Percentiles rank a stretch among this genome's conserved stretches.
phyloP scores from a whole-genome alignment of 179 eudicot species.

The Beta corolliflora region DNA sequence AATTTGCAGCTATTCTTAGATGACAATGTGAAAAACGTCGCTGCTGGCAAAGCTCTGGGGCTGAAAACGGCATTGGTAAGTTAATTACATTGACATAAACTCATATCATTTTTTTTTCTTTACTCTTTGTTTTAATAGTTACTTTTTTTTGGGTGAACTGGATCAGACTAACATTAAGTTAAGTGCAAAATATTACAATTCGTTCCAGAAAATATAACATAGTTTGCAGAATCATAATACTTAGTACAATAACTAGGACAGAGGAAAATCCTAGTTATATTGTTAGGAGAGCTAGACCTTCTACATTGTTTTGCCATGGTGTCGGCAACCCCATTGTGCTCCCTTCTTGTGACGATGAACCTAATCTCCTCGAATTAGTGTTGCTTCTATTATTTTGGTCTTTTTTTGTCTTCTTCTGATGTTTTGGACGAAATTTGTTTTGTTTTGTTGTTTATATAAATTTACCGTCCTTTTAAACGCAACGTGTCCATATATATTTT shows the following conservation, averaged over 20 bases:
- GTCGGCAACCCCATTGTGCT: too few species aligned
- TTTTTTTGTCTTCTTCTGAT: background rate
- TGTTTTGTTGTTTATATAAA: too few species aligned
- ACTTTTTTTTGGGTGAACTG: background rate
- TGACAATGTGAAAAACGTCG: conserved; percentile 63
- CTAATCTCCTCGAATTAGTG: background rate
- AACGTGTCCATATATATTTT: background rate
- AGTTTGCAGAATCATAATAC: too few species aligned
- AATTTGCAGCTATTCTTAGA: conserved; percentile 73
- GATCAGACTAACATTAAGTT: too few species aligned
- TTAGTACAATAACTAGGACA: too few species aligned
- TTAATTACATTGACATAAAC: background rate
- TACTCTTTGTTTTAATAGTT: background rate
- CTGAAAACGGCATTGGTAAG: conserved; percentile 71
- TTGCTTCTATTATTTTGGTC: background rate
- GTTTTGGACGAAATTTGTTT: background rate
- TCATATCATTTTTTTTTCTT: background rate
- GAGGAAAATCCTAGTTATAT: too few species aligned
- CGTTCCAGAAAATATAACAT: too few species aligned
- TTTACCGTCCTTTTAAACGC: background rate
- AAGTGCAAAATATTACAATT: too few species aligned
- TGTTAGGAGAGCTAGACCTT: too few species aligned
- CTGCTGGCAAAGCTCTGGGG: conserved; percentile 69
- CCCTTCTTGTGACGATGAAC: too few species aligned
- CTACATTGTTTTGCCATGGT: too few species aligned